These are phyloP conservation scores for Trametes punicea DNA, from an alignment of 768 basidiomycete species.

Conservation along the genomic window DNA sequence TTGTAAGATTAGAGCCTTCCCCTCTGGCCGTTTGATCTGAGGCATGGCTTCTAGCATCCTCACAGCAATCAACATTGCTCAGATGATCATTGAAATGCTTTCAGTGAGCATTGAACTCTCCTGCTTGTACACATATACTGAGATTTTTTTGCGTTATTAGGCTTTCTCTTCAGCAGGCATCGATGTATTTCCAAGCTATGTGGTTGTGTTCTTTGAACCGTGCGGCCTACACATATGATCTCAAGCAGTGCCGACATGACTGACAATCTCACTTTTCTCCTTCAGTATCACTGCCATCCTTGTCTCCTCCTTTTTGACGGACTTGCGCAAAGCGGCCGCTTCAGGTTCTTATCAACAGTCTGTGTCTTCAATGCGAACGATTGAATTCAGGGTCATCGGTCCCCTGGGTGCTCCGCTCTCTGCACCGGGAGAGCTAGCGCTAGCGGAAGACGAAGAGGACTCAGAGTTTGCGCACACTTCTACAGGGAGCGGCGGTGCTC, in stretches of 20 bases:
- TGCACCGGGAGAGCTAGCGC: not conserved
- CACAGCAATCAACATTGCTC: not conserved
- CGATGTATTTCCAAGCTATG: not conserved
- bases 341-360: not conserved
- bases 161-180: not conserved
- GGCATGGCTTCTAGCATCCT: not conserved
- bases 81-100: not conserved
- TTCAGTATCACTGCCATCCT: not conserved
- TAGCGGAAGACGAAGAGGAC: not conserved
- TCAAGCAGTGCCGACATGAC: not conserved
- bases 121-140: not conserved
- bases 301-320: not conserved
- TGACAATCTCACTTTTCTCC: not conserved
- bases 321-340: not conserved
- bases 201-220: not conserved
- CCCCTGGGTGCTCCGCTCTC: not conserved
- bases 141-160: not conserved
- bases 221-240: not conserved
- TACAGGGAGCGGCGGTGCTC: too few species aligned
- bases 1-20: not conserved
- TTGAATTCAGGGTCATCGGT: not conserved
- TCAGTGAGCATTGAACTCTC: not conserved
- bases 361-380: not conserved
- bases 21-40: not conserved
- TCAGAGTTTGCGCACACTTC: too few species aligned